A percentile compares a stretch with the other conserved stretches of the same genome.
phyloP scores from a whole-genome alignment of 2,329 filamentous ascomycete species.

The Coniochaeta pulveracea region DNA sequence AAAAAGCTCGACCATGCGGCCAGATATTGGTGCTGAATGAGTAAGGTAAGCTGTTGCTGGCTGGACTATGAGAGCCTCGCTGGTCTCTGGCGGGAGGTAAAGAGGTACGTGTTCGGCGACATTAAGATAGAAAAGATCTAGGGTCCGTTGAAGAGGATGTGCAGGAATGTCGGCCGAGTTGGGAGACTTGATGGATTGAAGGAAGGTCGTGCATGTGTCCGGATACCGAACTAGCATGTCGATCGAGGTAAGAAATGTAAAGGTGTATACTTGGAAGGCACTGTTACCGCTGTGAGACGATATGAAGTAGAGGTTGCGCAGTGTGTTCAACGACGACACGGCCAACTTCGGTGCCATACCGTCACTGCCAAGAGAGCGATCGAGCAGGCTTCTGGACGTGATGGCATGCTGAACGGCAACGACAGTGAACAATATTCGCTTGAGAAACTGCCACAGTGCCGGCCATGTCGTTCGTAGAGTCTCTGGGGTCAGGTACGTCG shows the following conservation, averaged over 20 bases:
- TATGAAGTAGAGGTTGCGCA: slow-evolving; percentile 74
- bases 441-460: slow-evolving; percentile 62
- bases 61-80: slow-evolving; percentile 62
- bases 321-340: slow-evolving; percentile 57
- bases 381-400: slow-evolving; percentile 50
- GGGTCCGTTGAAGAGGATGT: slow-evolving; percentile 55
- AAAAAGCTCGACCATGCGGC: slow-evolving; percentile 51
- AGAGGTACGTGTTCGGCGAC: slow-evolving; percentile 74
- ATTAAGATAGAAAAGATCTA: slow-evolving; percentile 86
- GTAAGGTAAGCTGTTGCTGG: slow-evolving; percentile 65
- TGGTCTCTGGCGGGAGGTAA: slow-evolving; percentile 51
- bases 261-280: slow-evolving; percentile 73
- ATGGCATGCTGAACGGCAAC: slow-evolving; percentile 67
- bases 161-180: slow-evolving; percentile 42
- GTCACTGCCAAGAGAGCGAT: slow-evolving; percentile 32
- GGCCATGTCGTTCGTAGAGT: slow-evolving; percentile 57
- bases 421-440: slow-evolving; percentile 63
- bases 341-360: slow-evolving; percentile 51
- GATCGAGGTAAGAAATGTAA: slow-evolving; percentile 71
- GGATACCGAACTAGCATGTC: slow-evolving; percentile 70
- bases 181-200: slow-evolving; percentile 45
- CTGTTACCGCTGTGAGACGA: slow-evolving; percentile 62
- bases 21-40: slow-evolving; percentile 28
- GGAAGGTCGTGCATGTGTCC: slow-evolving; percentile 51
- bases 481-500: slow-evolving; percentile 49